Base-by-base conservation (phyloP, 306 rosid species). In the Trifolium fragiferum region DNA sequence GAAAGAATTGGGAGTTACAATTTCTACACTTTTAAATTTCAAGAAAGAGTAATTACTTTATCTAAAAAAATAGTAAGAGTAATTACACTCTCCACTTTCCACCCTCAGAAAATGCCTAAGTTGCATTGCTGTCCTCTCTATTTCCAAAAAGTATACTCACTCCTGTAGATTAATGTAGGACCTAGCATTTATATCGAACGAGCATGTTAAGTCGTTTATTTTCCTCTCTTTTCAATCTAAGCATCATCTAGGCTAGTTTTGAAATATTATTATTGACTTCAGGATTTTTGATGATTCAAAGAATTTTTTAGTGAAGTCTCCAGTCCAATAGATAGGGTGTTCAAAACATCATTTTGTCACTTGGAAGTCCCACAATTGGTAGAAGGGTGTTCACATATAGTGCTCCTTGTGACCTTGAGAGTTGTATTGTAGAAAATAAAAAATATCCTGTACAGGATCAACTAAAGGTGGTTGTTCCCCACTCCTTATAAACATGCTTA, bases 11-110 rank as follows among this genome's bases (percentile, higher is more conserved):
- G 60, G 59, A 33, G 43, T 38, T 70, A 59, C 41, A 67, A 50
- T 79, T 27, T 66, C 30, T 73, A 62, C 41, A 19, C 35, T 55
- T 74, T 18, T 43, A 5, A 66, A 8, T 53, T 53, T 53, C 2
- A 8, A 35, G 8, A 35, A 6, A 35, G 10, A 7, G 40, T 37
- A 8, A 37, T 37, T 37, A 7, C 10, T 7, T 37, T 37, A 8
- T 37, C 40, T 37, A 37, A 37, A 37, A 37, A 35, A 37, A 37
- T 30, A 37, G 9, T 8, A 7, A 37, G 27, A 16, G 49, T 37
- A 9, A 33, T 63, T 37, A 35, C 47, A 35, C 68, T 37, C 10
- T 33, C 46, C 68, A 32, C 65, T 6, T 18, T 5, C 19, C 20
- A 59, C 66, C 53, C 51, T 19, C 19, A 40, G 27, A 38, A 38